Evolutionary conservation across 2,329 filamentous ascomycete species (phyloP), one percentile per base, ranked within the genome.

Genomic region (Microdochium trichocladiopsis): DNA sequence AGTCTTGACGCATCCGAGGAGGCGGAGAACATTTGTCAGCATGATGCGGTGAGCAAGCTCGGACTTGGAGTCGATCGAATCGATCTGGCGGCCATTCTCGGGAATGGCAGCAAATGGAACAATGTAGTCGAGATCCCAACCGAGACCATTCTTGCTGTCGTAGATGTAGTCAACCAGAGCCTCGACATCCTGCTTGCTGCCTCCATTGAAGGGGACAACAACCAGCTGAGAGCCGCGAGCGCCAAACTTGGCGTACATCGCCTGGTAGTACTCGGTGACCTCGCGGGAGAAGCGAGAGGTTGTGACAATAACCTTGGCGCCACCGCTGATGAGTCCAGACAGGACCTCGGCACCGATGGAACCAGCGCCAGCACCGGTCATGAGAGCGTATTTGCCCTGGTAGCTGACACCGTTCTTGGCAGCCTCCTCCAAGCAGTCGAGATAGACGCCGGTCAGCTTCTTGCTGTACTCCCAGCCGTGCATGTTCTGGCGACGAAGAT

Each of bases 391-490:
- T 79, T 96, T 97, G 73, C 88, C 90, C 67, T 91, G 83, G 77
- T 95, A 99, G 48, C 86, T 94, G 54, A 99, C 85, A 69, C 94
- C 94, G 52, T 83, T 79, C 63, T 85, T 88, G 58, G 94, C 94
- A 58, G 92, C 91, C 57, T 92, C 83, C 74, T 96, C 92, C 28
- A 99, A 74, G 56, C 90, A 91, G 67, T 96, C 90, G 31, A 99
- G 83, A 69, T 99, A 99, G 61, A 92, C 72, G 53, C 90, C 88
- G 23, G 94, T 97, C 53, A 99, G 82, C 77, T 95, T 96, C 82
- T 97, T 99, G 83, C 90, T 97, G 78, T 97, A 99, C 66, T 97
- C 92, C 94, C 94, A 99, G 56, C 93, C 93, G 64, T 96, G 88
- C 56, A 92, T 83, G 51, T 89, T 85, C 73, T 95, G 95, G 71